A percentile compares a stretch with the other conserved stretches of the same genome.
Conservation (phyloP, 352 stramenopile genomes). For the Globisporangium splendens region DNA sequence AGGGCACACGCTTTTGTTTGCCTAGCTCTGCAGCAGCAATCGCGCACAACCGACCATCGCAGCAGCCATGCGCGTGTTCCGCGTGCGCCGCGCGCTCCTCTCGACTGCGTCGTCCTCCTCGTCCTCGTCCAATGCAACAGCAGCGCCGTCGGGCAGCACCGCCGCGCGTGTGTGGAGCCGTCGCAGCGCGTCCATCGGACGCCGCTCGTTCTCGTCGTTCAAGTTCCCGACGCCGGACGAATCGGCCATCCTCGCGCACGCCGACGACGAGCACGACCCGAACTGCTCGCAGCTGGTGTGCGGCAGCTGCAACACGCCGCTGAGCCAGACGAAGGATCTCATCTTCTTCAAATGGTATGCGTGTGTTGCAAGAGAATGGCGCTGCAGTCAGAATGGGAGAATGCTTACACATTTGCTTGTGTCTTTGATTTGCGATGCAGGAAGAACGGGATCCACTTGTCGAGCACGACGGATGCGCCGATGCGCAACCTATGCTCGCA, state of each 20-base stretch:
- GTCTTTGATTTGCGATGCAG: constrained; percentile 16
- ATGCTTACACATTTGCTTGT: neutral
- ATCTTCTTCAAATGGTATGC: constrained; percentile 80
- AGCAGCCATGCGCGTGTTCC: constrained; percentile 12
- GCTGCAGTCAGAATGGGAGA: too few species aligned
- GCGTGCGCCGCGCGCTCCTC: constrained; percentile 6
- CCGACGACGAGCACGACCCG: constrained; percentile 27
- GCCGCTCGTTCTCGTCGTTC: constrained; percentile 16
- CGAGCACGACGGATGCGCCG: constrained; percentile 55
- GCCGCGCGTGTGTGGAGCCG: neutral
- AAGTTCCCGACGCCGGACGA: constrained; percentile 59
- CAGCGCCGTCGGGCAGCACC: neutral
- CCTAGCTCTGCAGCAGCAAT: too few species aligned
- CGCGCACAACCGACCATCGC: too few species aligned
- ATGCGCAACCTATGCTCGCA: constrained; percentile 52
- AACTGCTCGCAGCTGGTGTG: constrained; percentile 57
- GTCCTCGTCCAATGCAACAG: neutral
- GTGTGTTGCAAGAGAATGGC: neutral
- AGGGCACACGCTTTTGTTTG: too few species aligned
- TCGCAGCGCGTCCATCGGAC: neutral
- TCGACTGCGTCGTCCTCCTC: neutral
- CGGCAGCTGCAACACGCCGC: constrained; percentile 55
- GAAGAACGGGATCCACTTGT: constrained; percentile 69
- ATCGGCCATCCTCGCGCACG: constrained; percentile 36
- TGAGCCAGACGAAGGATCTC: constrained; percentile 61